A percentile compares a stretch with the other conserved stretches of the same genome.
Evolutionary conservation across 768 basidiomycete genomes (phyloP).

Genomic region (Xerocomellus dryophilus): DNA sequence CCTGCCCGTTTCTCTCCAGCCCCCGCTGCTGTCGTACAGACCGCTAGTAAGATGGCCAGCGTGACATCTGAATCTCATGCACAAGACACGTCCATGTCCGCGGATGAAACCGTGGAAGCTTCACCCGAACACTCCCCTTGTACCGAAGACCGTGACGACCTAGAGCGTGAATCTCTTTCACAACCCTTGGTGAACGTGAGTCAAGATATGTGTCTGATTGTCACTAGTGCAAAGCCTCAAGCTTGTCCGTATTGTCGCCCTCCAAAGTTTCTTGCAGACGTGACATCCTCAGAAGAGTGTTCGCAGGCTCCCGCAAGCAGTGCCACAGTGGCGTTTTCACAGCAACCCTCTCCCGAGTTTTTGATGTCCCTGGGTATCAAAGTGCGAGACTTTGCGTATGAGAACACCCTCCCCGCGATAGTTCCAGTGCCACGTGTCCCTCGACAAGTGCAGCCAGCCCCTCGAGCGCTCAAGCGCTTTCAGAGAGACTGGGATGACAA

Average conservation of each 20-base stretch:
- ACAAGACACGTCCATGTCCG: conserved; percentile 4
- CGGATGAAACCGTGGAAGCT: background rate
- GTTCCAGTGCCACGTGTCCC: conserved; percentile 45
- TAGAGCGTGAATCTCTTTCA: conserved; percentile 22
- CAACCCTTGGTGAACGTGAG: conserved; percentile 35
- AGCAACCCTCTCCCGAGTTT: conserved; percentile 37
- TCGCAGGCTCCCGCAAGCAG: conserved; percentile 18
- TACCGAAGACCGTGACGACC: conserved; percentile 8
- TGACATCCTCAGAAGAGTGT: conserved; percentile 6
- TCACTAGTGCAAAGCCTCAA: conserved; percentile 32
- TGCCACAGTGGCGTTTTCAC: conserved; percentile 8
- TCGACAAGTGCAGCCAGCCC: conserved; percentile 48
- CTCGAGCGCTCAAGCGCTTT: conserved; percentile 38
- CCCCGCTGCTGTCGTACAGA: background rate
- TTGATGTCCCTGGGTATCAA: conserved; percentile 37
- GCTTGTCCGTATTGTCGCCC: conserved; percentile 25
- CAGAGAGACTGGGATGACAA: conserved; percentile 34
- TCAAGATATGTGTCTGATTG: conserved; percentile 33
- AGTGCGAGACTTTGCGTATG: conserved; percentile 65
- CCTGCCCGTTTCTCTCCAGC: conserved; percentile 14
- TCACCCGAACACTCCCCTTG: background rate
- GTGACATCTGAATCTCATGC: conserved; percentile 2
- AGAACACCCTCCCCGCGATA: conserved; percentile 62
- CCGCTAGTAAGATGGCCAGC: conserved; percentile 15
- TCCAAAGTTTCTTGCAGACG: conserved; percentile 19